Evolutionary conservation across 176 grass and related monocot species (phyloP).

Genomic region (Microstegium vimineum): DNA sequence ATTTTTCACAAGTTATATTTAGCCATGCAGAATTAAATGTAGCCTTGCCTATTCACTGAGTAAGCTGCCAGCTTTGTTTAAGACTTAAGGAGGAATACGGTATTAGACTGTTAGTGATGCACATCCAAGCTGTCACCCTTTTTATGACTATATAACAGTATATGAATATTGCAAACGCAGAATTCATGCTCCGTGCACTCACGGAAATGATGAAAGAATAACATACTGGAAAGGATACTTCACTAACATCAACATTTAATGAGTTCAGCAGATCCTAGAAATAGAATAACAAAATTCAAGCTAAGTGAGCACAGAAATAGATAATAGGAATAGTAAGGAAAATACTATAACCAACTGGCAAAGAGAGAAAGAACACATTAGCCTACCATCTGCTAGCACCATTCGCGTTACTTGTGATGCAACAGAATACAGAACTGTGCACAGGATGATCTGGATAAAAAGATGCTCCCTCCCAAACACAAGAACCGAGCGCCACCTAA

Average conservation of each 20-base stretch:
- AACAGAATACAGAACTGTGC: not conserved
- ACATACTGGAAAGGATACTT: not conserved
- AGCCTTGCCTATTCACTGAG: not conserved
- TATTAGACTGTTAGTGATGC: not conserved
- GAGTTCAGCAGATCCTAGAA: not conserved
- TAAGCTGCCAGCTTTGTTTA: not conserved
- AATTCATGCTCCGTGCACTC: not conserved
- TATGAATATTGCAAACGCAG: not conserved
- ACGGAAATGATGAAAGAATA: not conserved
- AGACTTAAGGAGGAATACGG: not conserved
- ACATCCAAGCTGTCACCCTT: not conserved
- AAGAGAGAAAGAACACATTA: not conserved
- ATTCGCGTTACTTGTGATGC: not conserved
- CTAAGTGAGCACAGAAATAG: not conserved
- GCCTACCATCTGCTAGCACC: not conserved
- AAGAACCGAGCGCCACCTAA: not conserved
- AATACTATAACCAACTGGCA: not conserved
- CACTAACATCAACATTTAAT: not conserved
- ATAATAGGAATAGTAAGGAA: not conserved
- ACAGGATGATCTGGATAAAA: not conserved
- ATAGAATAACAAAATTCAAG: not conserved
- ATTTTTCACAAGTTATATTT: too few species aligned
- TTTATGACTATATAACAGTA: not conserved
- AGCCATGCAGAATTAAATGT: not conserved
- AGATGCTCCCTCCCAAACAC: not conserved